Conservation (phyloP, 345 rosid genomes). For the Bruguiera sexangula region DNA sequence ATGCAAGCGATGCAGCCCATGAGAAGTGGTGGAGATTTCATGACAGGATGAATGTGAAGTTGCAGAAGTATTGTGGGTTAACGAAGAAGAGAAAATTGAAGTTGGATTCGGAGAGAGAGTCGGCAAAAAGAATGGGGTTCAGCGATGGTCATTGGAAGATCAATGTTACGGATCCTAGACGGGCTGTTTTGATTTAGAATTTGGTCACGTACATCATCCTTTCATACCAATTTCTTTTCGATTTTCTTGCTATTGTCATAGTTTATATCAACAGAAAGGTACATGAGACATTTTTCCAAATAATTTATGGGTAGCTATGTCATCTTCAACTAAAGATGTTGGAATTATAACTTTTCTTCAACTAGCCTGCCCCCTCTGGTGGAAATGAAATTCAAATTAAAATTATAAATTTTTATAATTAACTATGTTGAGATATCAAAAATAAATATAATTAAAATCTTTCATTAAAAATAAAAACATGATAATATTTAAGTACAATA, state of each 20-base stretch:
- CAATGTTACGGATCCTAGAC: slow-evolving; percentile 69
- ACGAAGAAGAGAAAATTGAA: slow-evolving; percentile 58
- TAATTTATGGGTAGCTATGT: too few relatives aligned
- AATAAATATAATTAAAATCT: too few relatives aligned
- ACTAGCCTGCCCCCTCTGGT: too few relatives aligned
- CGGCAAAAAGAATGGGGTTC: slow-evolving; percentile 46
- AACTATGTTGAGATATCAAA: too few relatives aligned
- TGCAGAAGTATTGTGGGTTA: slow-evolving; percentile 68
- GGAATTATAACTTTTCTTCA: too few relatives aligned
- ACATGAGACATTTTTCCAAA: neutral
- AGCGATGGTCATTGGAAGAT: slow-evolving; percentile 68
- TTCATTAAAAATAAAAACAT: too few relatives aligned
- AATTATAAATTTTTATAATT: too few relatives aligned
- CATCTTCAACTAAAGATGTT: too few relatives aligned
- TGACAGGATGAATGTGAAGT: slow-evolving; percentile 57
- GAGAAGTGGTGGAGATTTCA: slow-evolving; percentile 80
- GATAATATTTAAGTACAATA: too few relatives aligned
- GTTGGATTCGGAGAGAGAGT: slow-evolving; percentile 71
- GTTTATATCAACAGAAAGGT: slow-evolving; percentile 9
- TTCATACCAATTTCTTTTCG: neutral
- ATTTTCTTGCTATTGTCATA: neutral
- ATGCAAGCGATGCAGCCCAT: slow-evolving; percentile 85
- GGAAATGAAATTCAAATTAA: too few relatives aligned
- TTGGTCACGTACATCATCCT: neutral
- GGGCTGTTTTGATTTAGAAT: slow-evolving; percentile 34